Percentiles rank a stretch among this genome's conserved stretches.
These are phyloP conservation scores for Fomitopsis betulina DNA, from an alignment of 1,284 basidiomycete species.

Conservation along the genomic window DNA sequence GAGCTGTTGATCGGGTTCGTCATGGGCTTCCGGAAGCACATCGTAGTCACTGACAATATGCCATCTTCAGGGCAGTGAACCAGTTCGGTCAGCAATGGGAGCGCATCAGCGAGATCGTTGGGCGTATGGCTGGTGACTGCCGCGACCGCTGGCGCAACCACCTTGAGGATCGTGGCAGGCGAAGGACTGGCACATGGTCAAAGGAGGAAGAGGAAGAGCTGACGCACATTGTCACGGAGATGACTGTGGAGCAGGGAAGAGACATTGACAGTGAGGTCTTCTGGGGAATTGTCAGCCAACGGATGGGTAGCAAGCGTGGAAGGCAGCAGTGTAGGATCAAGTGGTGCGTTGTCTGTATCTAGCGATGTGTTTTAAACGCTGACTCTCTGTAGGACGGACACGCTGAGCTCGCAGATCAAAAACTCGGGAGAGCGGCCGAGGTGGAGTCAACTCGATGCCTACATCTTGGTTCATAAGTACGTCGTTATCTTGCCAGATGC, in stretches of 20 bases:
- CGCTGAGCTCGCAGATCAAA: slow-evolving; percentile 65
- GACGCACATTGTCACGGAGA: slow-evolving; percentile 65
- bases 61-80: slow-evolving; percentile 49
- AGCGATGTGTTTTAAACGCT: neutral
- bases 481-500: slow-evolving; percentile 18
- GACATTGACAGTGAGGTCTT: slow-evolving; percentile 74
- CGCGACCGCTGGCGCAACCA: slow-evolving; percentile 82
- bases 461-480: slow-evolving; percentile 77
- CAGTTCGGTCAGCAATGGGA: slow-evolving; percentile 78
- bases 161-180: slow-evolving; percentile 54
- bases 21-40: slow-evolving; percentile 1
- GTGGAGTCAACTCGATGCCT: slow-evolving; percentile 74
- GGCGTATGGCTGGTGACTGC: slow-evolving; percentile 74
- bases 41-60: neutral
- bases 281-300: slow-evolving; percentile 71
- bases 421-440: slow-evolving; percentile 61
- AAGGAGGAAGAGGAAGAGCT: slow-evolving; percentile 70
- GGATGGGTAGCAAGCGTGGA: slow-evolving; percentile 70
- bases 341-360: slow-evolving; percentile 45
- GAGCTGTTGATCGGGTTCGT: slow-evolving; percentile 54
- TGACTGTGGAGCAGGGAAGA: slow-evolving; percentile 64
- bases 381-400: slow-evolving; percentile 57
- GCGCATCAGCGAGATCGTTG: slow-evolving; percentile 62
- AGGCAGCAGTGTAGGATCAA: slow-evolving; percentile 83
- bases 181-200: slow-evolving; percentile 56